Evolutionary conservation across 108 stramenopile species (phyloP).

Genomic region (Fragilaria crotonensis): DNA sequence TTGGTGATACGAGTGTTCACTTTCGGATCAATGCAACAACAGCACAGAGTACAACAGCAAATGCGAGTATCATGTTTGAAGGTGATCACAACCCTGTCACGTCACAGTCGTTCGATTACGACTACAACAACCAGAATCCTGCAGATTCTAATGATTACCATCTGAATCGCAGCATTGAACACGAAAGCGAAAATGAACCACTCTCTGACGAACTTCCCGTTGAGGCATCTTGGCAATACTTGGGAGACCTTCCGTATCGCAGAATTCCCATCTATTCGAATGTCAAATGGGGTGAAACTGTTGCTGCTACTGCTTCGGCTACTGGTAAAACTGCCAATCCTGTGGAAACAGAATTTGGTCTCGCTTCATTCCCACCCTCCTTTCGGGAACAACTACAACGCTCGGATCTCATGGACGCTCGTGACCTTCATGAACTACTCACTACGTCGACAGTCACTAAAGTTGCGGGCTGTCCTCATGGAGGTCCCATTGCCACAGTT

Average conservation of each 20-base stretch:
- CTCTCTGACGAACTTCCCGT: constrained; percentile 8
- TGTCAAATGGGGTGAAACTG: constrained; percentile 47
- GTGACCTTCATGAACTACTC: constrained; percentile 44
- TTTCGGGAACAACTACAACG: background rate
- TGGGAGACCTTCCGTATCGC: constrained; percentile 82
- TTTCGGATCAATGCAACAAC: background rate
- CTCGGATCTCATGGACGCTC: background rate
- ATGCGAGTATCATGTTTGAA: too few species aligned
- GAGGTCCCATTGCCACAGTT: constrained; percentile 71
- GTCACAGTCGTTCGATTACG: too few species aligned
- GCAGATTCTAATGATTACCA: background rate
- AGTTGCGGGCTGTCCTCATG: constrained; percentile 73
- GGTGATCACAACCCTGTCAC: too few species aligned
- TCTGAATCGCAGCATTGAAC: background rate
- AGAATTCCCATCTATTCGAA: constrained; percentile 54
- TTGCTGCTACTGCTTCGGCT: background rate
- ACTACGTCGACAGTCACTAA: constrained; percentile 61
- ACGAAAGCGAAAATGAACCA: background rate
- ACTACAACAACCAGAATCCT: background rate
- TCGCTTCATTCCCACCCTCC: background rate
- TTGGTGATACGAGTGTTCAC: background rate
- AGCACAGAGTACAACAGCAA: background rate
- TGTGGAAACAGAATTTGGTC: background rate
- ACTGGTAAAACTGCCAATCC: background rate
- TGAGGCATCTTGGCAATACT: constrained; percentile 71